Conservation (phyloP, 768 basidiomycete species). For the Gautieria morchelliformis region DNA sequence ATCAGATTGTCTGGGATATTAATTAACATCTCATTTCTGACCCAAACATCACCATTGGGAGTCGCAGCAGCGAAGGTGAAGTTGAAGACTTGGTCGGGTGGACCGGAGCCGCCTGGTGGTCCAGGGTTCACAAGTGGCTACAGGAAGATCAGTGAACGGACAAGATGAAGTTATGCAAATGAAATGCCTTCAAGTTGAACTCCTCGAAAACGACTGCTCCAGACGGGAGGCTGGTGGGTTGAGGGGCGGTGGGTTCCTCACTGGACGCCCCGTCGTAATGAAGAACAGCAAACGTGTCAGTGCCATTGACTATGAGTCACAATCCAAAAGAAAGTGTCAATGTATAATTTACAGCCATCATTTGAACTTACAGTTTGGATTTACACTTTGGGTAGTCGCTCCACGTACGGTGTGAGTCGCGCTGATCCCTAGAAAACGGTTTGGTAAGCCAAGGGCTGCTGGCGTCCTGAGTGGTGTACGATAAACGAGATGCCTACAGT, state of each 20-base stretch:
- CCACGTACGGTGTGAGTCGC: slow-evolving; percentile 5
- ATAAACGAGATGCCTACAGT: slow-evolving; percentile 8
- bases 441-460: not conserved
- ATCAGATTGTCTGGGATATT: not conserved
- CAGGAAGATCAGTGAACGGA: slow-evolving; percentile 6
- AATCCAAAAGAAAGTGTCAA: not conserved
- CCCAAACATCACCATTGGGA: slow-evolving; percentile 4
- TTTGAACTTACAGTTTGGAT: not conserved
- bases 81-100: not conserved
- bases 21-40: not conserved
- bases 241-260: slow-evolving; percentile 30
- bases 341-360: not conserved
- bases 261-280: slow-evolving; percentile 35
- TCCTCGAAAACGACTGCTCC: slow-evolving; percentile 22
- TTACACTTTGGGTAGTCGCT: not conserved
- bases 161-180: too few relatives aligned
- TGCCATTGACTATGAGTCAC: slow-evolving; percentile 27
- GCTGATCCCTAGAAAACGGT: slow-evolving; percentile 6
- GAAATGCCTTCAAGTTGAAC: slow-evolving; percentile 16
- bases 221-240: slow-evolving; percentile 8
- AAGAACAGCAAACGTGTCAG: slow-evolving; percentile 35
- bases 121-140: slow-evolving; percentile 13
- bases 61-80: slow-evolving; percentile 2
- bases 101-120: slow-evolving; percentile 1
- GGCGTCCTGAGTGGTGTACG: not conserved